Conservation (phyloP, 208 protist species). For the Acanthamoeba healyi region DNA sequence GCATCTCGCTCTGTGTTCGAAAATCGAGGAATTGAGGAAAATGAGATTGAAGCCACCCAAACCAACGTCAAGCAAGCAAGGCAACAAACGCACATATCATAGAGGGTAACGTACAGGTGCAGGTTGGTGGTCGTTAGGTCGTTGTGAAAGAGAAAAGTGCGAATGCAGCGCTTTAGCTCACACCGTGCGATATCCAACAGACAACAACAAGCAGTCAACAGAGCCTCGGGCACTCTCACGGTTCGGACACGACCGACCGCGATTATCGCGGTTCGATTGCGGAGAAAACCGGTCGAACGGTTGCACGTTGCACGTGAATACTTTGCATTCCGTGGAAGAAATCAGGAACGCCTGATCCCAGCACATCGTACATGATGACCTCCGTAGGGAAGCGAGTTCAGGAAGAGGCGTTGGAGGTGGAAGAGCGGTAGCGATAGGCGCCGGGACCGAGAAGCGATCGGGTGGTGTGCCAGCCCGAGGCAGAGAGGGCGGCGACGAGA, state of each 20-base stretch:
- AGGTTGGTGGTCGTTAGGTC: no score
- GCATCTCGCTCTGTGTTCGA: neutral
- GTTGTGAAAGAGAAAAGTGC: no score
- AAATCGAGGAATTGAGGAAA: no score
- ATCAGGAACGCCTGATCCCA: neutral
- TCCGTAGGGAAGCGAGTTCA: neutral
- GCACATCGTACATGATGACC: neutral
- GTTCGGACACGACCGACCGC: no score
- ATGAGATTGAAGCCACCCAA: neutral
- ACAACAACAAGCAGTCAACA: neutral
- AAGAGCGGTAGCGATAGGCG: slow-evolving; percentile 8
- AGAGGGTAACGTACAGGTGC: no score
- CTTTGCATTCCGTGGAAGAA: neutral
- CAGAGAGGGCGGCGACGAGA: neutral
- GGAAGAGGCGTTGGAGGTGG: neutral
- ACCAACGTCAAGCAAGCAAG: neutral
- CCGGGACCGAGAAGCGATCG: neutral
- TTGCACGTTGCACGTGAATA: neutral
- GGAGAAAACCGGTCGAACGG: neutral
- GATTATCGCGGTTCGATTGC: neutral
- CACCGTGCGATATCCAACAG: no score
- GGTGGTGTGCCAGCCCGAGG: neutral
- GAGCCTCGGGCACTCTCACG: no score
- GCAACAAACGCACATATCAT: no score
- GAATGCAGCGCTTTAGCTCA: no score